Percentiles rank a stretch among this genome's conserved stretches.
Conservation (phyloP, 768 basidiomycete species). For the Serendipita sp. region DNA sequence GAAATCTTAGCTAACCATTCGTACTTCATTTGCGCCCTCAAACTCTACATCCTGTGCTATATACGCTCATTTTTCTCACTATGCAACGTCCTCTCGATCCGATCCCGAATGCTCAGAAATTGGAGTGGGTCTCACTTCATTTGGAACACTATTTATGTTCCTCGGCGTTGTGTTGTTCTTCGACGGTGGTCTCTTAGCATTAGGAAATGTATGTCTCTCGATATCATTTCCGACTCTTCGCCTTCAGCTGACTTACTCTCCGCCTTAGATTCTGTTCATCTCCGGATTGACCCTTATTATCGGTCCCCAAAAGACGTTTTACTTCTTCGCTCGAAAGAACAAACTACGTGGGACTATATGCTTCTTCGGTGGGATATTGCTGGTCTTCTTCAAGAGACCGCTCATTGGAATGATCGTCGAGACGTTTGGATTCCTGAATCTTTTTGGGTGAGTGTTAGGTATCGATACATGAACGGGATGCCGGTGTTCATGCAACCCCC, state of each 20-base stretch:
- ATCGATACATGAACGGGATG: neutral
- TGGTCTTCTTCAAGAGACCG: constrained; percentile 93
- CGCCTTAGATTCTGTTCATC: constrained; percentile 70
- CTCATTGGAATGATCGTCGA: constrained; percentile 88
- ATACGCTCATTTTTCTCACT: neutral
- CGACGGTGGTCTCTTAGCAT: constrained; percentile 83
- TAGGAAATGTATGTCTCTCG: constrained; percentile 71
- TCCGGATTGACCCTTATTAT: constrained; percentile 93
- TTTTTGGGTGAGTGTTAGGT: constrained; percentile 65
- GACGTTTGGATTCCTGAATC: constrained; percentile 90
- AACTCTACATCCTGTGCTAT: constrained; percentile 12
- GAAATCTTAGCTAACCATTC: neutral
- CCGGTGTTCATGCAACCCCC: neutral
- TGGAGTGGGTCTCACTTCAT: constrained; percentile 90
- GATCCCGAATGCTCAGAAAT: constrained; percentile 47
- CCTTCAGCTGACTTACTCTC: neutral
- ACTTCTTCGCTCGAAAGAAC: constrained; percentile 92
- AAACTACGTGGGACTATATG: constrained; percentile 82
- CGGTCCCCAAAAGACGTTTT: constrained; percentile 91
- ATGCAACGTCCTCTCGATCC: neutral
- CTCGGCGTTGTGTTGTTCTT: constrained; percentile 93
- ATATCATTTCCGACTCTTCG: neutral
- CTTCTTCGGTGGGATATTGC: constrained; percentile 76
- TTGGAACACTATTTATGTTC: constrained; percentile 90
- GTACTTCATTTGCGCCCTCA: neutral